A percentile compares a stretch with the other conserved stretches of the same genome.
These are phyloP conservation scores for Picea engelmannii DNA, from an alignment of 83 land plant genomes.

Conservation along the genomic window DNA sequence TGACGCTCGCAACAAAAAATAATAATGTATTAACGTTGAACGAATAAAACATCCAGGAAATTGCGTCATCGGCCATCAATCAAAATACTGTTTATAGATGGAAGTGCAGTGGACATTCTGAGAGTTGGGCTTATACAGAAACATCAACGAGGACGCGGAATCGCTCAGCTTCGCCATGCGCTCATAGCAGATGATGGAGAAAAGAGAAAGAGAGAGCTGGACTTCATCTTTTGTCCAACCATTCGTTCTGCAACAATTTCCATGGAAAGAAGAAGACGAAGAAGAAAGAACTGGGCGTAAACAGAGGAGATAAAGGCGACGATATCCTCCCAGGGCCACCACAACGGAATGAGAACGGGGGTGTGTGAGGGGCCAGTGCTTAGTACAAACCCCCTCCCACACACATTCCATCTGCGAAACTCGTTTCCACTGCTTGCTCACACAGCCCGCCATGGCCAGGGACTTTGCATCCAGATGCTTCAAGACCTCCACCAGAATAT, in stretches of 20 bases:
- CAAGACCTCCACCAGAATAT: slow-evolving; percentile 57
- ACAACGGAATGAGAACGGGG: slow-evolving; percentile 30
- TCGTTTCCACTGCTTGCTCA: slow-evolving; percentile 57
- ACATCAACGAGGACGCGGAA: slow-evolving; percentile 2
- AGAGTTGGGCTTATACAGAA: slow-evolving; percentile 13
- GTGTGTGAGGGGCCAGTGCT: slow-evolving; percentile 35
- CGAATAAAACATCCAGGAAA: too few relatives aligned
- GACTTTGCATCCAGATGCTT: slow-evolving; percentile 58
- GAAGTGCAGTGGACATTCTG: not conserved
- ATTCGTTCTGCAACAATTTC: not conserved
- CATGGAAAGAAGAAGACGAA: not conserved
- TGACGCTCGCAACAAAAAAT: too few relatives aligned
- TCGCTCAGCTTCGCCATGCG: slow-evolving; percentile 16
- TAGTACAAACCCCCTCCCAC: slow-evolving; percentile 67
- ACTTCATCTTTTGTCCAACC: slow-evolving; percentile 20
- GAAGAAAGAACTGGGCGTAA: slow-evolving; percentile 45
- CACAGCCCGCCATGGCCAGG: slow-evolving; percentile 61
- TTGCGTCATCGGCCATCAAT: too few relatives aligned
- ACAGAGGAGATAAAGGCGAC: slow-evolving; percentile 59
- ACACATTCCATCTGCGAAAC: slow-evolving; percentile 46
- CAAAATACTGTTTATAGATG: too few relatives aligned
- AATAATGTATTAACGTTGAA: too few relatives aligned
- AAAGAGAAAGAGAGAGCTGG: slow-evolving; percentile 63
- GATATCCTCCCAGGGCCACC: slow-evolving; percentile 63
- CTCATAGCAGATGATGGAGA: slow-evolving; percentile 69